Evolutionary conservation across 441 rosid genomes (phyloP).

Genomic region (Syzygium malaccense): DNA sequence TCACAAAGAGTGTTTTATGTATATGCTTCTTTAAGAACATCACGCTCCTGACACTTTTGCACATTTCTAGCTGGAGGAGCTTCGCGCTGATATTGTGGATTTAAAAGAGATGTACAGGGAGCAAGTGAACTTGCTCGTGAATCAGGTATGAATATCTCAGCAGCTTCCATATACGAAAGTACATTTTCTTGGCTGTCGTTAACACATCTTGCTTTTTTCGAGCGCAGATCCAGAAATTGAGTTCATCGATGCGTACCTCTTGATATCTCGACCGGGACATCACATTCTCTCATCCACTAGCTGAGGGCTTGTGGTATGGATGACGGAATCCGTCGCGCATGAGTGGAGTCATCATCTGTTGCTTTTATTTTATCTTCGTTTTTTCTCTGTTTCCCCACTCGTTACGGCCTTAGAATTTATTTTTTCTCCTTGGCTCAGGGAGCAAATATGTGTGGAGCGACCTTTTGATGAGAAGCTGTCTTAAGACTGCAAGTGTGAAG

Average conservation of each 20-base stretch:
- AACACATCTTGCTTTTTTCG: background rate
- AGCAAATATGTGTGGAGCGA: background rate
- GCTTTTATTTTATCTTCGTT: background rate
- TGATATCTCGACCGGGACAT: background rate
- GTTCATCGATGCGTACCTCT: slow-evolving; percentile 24
- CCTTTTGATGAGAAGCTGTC: background rate
- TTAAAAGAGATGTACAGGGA: slow-evolving; percentile 99
- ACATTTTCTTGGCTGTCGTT: background rate
- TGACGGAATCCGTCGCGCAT: background rate
- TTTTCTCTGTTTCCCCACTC: background rate
- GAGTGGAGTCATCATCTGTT: background rate
- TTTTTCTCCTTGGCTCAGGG: background rate
- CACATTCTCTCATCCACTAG: background rate
- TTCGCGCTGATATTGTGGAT: slow-evolving; percentile 87
- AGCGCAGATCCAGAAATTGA: slow-evolving; percentile 44
- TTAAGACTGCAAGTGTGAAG: background rate
- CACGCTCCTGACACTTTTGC: slow-evolving; percentile 8
- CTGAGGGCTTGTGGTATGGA: background rate
- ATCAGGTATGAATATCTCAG: slow-evolving; percentile 44
- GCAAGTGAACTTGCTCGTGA: slow-evolving; percentile 96
- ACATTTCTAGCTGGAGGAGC: slow-evolving; percentile 84
- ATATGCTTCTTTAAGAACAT: background rate
- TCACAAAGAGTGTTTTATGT: background rate
- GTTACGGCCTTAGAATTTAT: background rate
- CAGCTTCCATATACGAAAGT: background rate